Percentiles rank a stretch among this genome's conserved stretches.
phyloP scores from a whole-genome alignment of 768 basidiomycete genomes.

The Amanita rimosa region DNA sequence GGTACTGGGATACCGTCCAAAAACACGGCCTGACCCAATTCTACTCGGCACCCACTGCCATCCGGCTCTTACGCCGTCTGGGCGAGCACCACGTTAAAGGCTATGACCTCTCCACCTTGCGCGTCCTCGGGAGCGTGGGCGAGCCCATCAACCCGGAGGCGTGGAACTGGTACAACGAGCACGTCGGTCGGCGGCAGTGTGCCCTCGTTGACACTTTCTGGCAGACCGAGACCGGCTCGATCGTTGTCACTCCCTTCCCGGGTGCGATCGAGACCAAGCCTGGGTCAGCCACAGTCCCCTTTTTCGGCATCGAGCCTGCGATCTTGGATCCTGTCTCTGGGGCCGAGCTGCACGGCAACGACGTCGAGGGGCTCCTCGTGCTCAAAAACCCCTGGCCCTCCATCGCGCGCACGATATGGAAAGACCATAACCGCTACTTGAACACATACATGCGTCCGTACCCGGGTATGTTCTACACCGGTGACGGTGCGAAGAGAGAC shows the following conservation, averaged over 20 bases:
- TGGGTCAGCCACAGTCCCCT: conserved; percentile 93
- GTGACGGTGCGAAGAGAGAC: conserved; percentile 92
- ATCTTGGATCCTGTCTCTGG: conserved; percentile 83
- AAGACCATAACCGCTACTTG: conserved; percentile 77
- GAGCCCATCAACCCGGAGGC: conserved; percentile 99
- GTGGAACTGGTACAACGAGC: conserved; percentile 98
- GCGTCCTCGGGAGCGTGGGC: conserved; percentile 88
- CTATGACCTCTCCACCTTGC: conserved; percentile 71
- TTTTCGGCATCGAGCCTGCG: conserved; percentile 88
- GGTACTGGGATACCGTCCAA: conserved; percentile 95
- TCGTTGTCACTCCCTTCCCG: conserved; percentile 91
- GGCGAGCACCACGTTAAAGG: conserved; percentile 79
- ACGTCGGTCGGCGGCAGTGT: conserved; percentile 80
- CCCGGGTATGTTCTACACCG: conserved; percentile 92
- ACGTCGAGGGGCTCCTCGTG: conserved; percentile 85
- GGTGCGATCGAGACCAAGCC: conserved; percentile 95
- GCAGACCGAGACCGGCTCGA: conserved; percentile 98
- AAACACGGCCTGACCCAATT: conserved; percentile 93
- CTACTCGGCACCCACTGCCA: conserved; percentile 92
- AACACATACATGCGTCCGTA: conserved; percentile 62
- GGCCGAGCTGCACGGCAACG: conserved; percentile 64
- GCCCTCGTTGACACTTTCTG: conserved; percentile 94
- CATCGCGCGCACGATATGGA: conserved; percentile 85
- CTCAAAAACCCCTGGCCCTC: conserved; percentile 90
- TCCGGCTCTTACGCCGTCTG: conserved; percentile 71